A percentile compares a stretch with the other conserved stretches of the same genome.
Evolutionary conservation across 116 monocot genomes (phyloP).

Genomic region (Zostera marina): DNA sequence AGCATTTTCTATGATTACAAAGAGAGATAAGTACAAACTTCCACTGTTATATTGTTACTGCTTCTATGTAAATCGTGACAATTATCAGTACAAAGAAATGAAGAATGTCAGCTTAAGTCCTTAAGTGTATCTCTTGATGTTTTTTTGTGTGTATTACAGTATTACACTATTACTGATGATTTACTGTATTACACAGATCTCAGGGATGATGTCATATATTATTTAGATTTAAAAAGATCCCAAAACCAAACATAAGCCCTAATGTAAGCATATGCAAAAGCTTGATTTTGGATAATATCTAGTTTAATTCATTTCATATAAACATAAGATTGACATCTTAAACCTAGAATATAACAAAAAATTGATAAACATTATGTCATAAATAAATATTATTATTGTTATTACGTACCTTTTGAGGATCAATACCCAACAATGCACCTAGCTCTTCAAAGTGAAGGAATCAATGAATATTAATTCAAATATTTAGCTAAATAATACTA

Average conservation of each 20-base stretch:
- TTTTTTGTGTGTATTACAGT: too few species aligned
- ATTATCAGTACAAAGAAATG: not conserved
- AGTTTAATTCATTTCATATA: not conserved
- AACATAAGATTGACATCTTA: not conserved
- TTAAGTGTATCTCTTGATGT: not conserved
- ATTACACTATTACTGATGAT: too few species aligned
- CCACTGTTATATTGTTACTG: too few species aligned
- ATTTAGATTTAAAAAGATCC: too few species aligned
- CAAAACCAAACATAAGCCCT: too few species aligned
- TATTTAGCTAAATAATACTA: slow-evolving; percentile 24
- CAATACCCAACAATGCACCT: slow-evolving; percentile 71
- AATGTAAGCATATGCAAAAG: too few species aligned
- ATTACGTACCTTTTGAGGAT: slow-evolving; percentile 60
- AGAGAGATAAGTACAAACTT: too few species aligned
- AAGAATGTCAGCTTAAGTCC: not conserved
- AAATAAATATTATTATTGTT: not conserved
- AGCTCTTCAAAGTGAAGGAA: slow-evolving; percentile 95
- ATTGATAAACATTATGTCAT: too few species aligned
- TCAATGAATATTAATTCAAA: slow-evolving; percentile 11
- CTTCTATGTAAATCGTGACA: too few species aligned
- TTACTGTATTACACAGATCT: too few species aligned
- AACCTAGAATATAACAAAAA: not conserved
- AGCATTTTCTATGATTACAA: too few species aligned
- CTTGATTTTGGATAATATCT: not conserved
- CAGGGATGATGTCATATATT: too few species aligned